phyloP scores from a whole-genome alignment of 1,139 yeast species.

The Scheffersomyces lignicola region DNA sequence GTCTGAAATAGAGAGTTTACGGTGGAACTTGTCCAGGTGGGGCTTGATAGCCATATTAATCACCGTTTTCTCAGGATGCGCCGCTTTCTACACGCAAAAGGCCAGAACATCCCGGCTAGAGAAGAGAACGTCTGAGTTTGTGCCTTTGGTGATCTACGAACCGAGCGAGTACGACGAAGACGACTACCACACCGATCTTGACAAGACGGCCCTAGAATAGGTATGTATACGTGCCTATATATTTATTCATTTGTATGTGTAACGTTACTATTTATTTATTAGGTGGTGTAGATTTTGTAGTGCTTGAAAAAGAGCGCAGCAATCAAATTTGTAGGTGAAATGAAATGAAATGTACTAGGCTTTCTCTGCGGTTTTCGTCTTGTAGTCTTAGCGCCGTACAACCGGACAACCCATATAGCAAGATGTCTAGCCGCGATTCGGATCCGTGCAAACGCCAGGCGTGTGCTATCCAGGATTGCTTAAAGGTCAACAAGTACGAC shows the following conservation, averaged over 20 bases:
- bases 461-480: constrained; percentile 69
- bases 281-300: no score
- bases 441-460: constrained; percentile 69
- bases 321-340: background rate
- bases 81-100: constrained; percentile 41
- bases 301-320: no score
- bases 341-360: no score
- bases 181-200: constrained; percentile 48
- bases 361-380: no score
- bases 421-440: constrained; percentile 8
- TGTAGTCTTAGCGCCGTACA: background rate
- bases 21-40: constrained; percentile 93
- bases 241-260: constrained; percentile 1
- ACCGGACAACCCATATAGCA: no score
- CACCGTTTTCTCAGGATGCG: constrained; percentile 42
- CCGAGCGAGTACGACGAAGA: constrained; percentile 52
- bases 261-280: no score
- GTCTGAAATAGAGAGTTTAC: constrained; percentile 80
- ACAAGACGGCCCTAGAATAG: constrained; percentile 14
- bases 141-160: constrained; percentile 47
- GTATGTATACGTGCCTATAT: background rate
- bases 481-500: constrained; percentile 51
- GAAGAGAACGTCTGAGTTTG: constrained; percentile 34
- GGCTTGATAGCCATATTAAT: constrained; percentile 67
- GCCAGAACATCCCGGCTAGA: constrained; percentile 24